Evolutionary conservation across 768 basidiomycete species (phyloP).

Genomic region (Amanita brunnescens): DNA sequence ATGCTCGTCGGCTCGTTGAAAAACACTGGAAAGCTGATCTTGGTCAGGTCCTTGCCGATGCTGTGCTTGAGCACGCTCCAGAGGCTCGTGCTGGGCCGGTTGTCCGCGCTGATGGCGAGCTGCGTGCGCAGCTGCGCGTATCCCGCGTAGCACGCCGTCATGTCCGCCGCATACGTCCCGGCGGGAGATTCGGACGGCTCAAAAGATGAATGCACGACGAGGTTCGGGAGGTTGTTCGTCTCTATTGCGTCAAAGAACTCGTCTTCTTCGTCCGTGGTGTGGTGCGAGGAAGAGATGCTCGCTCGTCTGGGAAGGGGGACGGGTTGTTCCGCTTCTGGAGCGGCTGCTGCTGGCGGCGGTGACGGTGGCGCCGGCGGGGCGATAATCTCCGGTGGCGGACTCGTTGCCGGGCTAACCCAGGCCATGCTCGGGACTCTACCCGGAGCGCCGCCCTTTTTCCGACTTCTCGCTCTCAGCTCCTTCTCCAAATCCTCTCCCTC

Average conservation of each 20-base stretch:
- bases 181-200: conserved; percentile 31
- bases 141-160: conserved; percentile 55
- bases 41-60: conserved; percentile 95
- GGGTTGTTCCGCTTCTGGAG: neutral
- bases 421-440: too few relatives aligned
- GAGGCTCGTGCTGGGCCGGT: conserved; percentile 81
- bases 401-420: neutral
- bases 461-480: conserved; percentile 57
- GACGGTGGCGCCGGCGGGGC: too few relatives aligned
- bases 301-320: neutral
- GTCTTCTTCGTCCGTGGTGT: conserved; percentile 80
- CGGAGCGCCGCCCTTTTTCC: conserved; percentile 30
- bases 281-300: conserved; percentile 2
- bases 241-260: conserved; percentile 99
- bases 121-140: conserved; percentile 55
- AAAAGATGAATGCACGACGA: conserved; percentile 62
- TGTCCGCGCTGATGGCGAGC: conserved; percentile 57
- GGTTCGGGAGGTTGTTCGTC: conserved; percentile 64
- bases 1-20: conserved; percentile 95
- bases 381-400: neutral
- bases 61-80: conserved; percentile 94
- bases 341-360: too few relatives aligned
- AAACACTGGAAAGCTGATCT: conserved; percentile 90
- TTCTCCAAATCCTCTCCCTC: conserved; percentile 80
- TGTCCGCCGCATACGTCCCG: too few relatives aligned